Evolutionary conservation across 2,329 filamentous ascomycete genomes (phyloP), one percentile per base, ranked within the genome.

Genomic region (Pseudopithomyces maydicus): DNA sequence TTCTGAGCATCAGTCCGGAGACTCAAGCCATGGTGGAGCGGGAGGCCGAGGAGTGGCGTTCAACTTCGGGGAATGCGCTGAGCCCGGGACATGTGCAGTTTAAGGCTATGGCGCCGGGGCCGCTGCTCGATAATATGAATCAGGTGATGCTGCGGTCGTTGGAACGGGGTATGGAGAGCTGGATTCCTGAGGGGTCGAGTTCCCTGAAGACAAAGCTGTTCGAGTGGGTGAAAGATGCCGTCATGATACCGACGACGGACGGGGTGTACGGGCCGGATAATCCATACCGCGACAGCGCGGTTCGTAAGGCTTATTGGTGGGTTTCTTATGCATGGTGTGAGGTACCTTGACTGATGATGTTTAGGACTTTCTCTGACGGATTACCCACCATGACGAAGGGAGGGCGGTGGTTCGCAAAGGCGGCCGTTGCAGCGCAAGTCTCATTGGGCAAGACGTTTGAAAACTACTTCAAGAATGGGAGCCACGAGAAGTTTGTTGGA

Each of bases 221-320:
- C 26, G 52, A 56, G 3, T 75, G 71, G 66, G 57, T 72, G 8
- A 62, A 62, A 47, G 62, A 69, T 36, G 61, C 59, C 17, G 64
- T 76, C 26, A 71, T 71, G 0, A 56, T 62, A 1, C 72, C 76
- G 2, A 75, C 69, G 19, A 77, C 75, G 0, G 59, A 72, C 20
- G 68, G 70, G 17, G 69, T 76, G 0, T 80, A 78, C 53, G 77
- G 76, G 5, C 68, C 69, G 1, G 51, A 66, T 48, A 79, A 77
- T 57, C 77, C 76, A 0, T 77, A 68, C 43, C 58, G 70, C 17
- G 68, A 75, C 33, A 57, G 59, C 14, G 56, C 47, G 6, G 59
- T 77, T 12, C 65, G 62, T 19, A 61, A 72, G 35, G 66, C 64
- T 19, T 76, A 74, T 47, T 76, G 70, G 75, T 78, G 58, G 17